These are phyloP conservation scores for Talaromyces proteolyticus DNA, from an alignment of 495 filamentous ascomycete species.

Conservation along the genomic window DNA sequence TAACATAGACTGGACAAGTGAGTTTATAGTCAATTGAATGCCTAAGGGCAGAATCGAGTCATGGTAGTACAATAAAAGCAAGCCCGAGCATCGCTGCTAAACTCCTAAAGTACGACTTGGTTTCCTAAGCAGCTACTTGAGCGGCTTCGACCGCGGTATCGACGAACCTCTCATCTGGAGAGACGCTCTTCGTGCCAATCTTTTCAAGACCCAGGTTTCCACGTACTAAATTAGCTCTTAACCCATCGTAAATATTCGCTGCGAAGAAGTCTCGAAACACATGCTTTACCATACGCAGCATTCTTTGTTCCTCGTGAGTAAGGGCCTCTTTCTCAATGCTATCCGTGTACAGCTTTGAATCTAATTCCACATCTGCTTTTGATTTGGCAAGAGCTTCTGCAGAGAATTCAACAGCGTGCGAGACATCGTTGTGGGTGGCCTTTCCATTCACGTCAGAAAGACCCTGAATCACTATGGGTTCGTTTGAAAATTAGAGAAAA, in stretches of 20 bases:
- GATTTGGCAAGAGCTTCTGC: not conserved
- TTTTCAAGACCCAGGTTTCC: not conserved
- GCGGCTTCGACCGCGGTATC: not conserved
- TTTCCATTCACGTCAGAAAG: conserved; percentile 24
- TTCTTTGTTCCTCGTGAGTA: not conserved
- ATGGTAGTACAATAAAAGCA: too few relatives aligned
- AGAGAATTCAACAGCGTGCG: conserved; percentile 31
- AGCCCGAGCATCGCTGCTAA: too few relatives aligned
- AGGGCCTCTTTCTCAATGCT: not conserved
- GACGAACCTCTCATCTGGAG: not conserved
- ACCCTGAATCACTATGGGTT: conserved; percentile 36
- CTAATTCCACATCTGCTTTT: not conserved
- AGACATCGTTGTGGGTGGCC: conserved; percentile 23
- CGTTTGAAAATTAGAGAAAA: too few relatives aligned
- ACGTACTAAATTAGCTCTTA: not conserved
- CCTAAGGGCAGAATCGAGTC: too few relatives aligned
- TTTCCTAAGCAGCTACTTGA: not conserved
- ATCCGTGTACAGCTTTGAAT: not conserved
- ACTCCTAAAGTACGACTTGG: too few relatives aligned
- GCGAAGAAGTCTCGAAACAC: not conserved
- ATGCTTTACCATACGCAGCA: not conserved
- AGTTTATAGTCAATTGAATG: too few relatives aligned
- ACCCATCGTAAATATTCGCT: not conserved
- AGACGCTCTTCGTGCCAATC: not conserved
- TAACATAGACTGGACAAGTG: too few relatives aligned